Conservation (phyloP, 1,139 yeast genomes). For the Candida mesenterica region DNA sequence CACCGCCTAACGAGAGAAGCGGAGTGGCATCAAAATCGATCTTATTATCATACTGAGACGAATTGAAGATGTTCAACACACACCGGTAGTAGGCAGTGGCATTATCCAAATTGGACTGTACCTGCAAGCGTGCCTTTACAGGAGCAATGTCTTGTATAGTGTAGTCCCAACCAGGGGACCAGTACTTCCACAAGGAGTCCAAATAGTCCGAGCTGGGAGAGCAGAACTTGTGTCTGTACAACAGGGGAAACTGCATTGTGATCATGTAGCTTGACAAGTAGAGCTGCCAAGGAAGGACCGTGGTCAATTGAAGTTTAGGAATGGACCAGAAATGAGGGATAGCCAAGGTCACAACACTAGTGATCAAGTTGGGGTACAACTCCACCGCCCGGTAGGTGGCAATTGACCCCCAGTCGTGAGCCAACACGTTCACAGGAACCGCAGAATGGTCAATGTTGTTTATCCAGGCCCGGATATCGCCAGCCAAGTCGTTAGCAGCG, state of each 20-base stretch:
- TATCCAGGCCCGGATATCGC: conserved; percentile 39
- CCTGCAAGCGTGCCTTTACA: conserved; percentile 28
- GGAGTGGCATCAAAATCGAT: conserved; percentile 43
- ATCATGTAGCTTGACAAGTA: conserved; percentile 39
- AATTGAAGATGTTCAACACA: conserved; percentile 24
- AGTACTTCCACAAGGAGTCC: conserved; percentile 35
- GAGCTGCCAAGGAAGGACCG: conserved; percentile 35
- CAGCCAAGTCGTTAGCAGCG: conserved; percentile 30
- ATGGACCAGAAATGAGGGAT: conserved; percentile 38
- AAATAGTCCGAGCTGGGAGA: conserved; percentile 27
- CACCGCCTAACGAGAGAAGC: conserved; percentile 38
- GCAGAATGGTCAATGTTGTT: conserved; percentile 18
- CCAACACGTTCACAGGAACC: conserved; percentile 40
- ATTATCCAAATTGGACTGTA: conserved; percentile 32
- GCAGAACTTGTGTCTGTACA: conserved; percentile 25
- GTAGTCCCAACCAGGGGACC: conserved; percentile 45
- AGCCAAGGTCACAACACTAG: conserved; percentile 39
- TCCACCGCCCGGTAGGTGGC: conserved; percentile 36
- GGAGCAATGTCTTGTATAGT: conserved; percentile 25
- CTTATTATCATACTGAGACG: conserved; percentile 23
- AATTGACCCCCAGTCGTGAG: conserved; percentile 51
- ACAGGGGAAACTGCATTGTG: conserved; percentile 35
- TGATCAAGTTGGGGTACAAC: conserved; percentile 34
- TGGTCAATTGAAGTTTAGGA: conserved; percentile 25
- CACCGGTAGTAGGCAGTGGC: conserved; percentile 46